These are phyloP conservation scores for Lotus japonicus DNA, from an alignment of 306 rosid genomes.

Conservation along the genomic window DNA sequence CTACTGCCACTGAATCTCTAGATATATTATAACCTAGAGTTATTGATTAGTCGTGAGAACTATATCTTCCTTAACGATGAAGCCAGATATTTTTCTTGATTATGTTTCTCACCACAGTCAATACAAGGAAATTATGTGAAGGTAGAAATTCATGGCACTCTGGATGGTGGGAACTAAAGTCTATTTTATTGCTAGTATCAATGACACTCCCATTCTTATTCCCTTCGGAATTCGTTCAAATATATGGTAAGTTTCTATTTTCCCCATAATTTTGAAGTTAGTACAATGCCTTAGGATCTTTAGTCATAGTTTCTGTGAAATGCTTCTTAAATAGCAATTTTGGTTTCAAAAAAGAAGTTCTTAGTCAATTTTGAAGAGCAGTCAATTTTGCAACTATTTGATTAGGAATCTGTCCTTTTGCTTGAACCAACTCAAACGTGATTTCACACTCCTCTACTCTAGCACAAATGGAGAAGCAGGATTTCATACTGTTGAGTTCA, in stretches of 20 bases:
- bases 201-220: slow-evolving; percentile 50
- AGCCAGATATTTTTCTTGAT: slow-evolving; percentile 71
- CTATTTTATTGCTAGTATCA: slow-evolving; percentile 45
- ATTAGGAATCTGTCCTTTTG: neutral
- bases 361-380: neutral
- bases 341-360: neutral
- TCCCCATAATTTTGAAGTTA: neutral
- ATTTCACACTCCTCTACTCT: too few species aligned
- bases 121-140: slow-evolving; percentile 55
- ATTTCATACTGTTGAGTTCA: too few species aligned
- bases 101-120: slow-evolving; percentile 64
- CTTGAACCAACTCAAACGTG: too few species aligned
- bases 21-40: neutral
- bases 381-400: neutral
- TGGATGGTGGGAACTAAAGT: slow-evolving; percentile 68
- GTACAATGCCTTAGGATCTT: neutral
- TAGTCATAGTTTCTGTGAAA: neutral
- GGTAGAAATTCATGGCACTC: slow-evolving; percentile 72
- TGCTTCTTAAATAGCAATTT: neutral
- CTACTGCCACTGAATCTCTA: neutral
- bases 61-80: slow-evolving; percentile 41
- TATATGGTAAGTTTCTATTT: slow-evolving; percentile 51
- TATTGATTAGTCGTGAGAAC: neutral
- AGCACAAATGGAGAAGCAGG: too few species aligned
- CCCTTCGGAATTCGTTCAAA: slow-evolving; percentile 46